Evolutionary conservation across 2,329 filamentous ascomycete species (phyloP).

Genomic region (Clonostachys rosea): DNA sequence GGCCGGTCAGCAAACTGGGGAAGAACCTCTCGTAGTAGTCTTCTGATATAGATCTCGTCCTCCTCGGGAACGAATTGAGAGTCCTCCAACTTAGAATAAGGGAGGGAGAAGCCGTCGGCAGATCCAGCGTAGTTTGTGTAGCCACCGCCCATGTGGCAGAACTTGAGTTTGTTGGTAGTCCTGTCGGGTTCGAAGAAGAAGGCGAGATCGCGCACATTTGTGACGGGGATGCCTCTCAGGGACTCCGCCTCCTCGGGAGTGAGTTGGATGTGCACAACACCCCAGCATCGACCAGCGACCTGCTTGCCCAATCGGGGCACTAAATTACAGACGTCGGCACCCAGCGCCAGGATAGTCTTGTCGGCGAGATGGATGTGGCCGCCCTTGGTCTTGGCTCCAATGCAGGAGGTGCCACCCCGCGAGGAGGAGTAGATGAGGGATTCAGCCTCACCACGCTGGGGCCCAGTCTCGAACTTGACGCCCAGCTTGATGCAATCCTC

Average conservation of each 20-base stretch:
- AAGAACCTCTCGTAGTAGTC: constrained; percentile 44
- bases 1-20: constrained; percentile 48
- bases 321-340: constrained; percentile 41
- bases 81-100: constrained; percentile 19
- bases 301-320: constrained; percentile 43
- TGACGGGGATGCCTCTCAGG: constrained; percentile 54
- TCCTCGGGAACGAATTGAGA: constrained; percentile 42
- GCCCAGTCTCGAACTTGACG: constrained; percentile 28
- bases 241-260: constrained; percentile 45
- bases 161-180: constrained; percentile 51
- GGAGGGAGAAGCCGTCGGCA: constrained; percentile 17
- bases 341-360: constrained; percentile 44
- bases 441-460: constrained; percentile 7
- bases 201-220: constrained; percentile 55
- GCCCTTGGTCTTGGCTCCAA: constrained; percentile 14
- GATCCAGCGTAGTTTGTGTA: constrained; percentile 39
- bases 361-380: constrained; percentile 18
- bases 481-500: constrained; percentile 25
- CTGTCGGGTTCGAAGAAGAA: constrained; percentile 64
- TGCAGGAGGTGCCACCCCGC: constrained; percentile 8
- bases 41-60: constrained; percentile 48
- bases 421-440: constrained; percentile 2
- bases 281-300: constrained; percentile 52
- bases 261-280: constrained; percentile 54
- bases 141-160: constrained; percentile 55